Evolutionary conservation across 139 green algal species (phyloP).

Genomic region (Chlamydomonas eustigma): DNA sequence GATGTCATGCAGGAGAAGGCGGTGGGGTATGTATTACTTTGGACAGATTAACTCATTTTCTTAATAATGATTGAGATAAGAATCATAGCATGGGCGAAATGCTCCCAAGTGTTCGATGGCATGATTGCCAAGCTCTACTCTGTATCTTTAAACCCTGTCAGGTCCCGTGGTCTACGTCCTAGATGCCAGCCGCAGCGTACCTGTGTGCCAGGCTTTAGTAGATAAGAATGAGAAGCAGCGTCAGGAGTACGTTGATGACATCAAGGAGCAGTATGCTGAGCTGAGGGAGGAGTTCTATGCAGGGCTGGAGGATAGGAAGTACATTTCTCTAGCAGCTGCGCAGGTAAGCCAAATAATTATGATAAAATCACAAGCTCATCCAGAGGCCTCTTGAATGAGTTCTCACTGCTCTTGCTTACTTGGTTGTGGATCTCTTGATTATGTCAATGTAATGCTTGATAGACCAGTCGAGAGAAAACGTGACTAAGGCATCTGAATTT

Average conservation of each 20-base stretch:
- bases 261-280: constrained; percentile 90
- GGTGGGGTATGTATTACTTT: no score
- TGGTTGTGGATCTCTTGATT: no score
- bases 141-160: background rate
- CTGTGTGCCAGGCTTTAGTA: constrained; percentile 85
- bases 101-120: background rate
- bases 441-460: no score
- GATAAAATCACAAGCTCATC: no score
- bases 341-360: constrained; percentile 28
- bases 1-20: no score
- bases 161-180: constrained; percentile 90
- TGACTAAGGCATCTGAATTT: no score
- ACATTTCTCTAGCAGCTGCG: constrained; percentile 60
- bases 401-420: no score
- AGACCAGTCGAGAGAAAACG: no score
- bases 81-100: no score
- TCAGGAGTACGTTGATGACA: constrained; percentile 73
- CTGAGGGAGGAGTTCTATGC: constrained; percentile 96
- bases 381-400: no score
- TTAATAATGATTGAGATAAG: no score
- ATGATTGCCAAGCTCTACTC: background rate
- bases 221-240: constrained; percentile 61
- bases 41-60: no score
- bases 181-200: constrained; percentile 89
- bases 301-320: constrained; percentile 91